Evolutionary conservation across 495 filamentous ascomycete genomes (phyloP), one percentile per base, ranked within the genome.

Genomic region (Podospora comata): DNA sequence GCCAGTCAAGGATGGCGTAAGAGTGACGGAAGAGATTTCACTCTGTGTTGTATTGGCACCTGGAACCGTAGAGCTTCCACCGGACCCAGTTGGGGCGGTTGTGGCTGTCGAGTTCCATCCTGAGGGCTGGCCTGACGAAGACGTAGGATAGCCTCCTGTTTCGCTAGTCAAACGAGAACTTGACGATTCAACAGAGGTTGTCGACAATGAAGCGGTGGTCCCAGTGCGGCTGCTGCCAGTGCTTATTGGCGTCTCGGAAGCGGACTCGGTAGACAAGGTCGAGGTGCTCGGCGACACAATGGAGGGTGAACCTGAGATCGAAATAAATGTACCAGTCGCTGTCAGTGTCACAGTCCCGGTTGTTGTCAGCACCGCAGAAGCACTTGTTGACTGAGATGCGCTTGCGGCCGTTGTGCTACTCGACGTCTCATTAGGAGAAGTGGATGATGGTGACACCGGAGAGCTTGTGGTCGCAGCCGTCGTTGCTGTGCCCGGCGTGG

Each of bases 271-370:
- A 23, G n/a, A 20, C 18, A n/a, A 19, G n/a, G 55, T 20, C n/a
- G 55, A 58, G 3, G 55, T 20, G 18, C n/a, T 58, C 39, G 1
- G 39, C 9, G 55, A 20, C n/a, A 58, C 23, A 9, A 58, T 26
- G 55, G 55, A 58, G 6, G 34, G 3, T 28, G 59, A 28, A 16
- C 59, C 59, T 18, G 59, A 61, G 7, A 28, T 30, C 4, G 59
- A 61, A 26, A 61, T 27, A 61, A 61, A 61, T n/a, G 59, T 61
- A 26, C 23, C 59, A 27, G 59, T 61, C 18, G 61, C 34, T 48
- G 61, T 63, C n/a, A 63, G 13, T 5, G 61, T 63, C 61, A 63
- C 32, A 26, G 55, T 26, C 18, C 55, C 55, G 5, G 55, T 58
- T 2, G 23, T 58, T 39, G 61, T 63, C 11, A 26, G 30, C 34